Conservation (phyloP, 1,284 basidiomycete genomes). For the Trametes polyzona region DNA sequence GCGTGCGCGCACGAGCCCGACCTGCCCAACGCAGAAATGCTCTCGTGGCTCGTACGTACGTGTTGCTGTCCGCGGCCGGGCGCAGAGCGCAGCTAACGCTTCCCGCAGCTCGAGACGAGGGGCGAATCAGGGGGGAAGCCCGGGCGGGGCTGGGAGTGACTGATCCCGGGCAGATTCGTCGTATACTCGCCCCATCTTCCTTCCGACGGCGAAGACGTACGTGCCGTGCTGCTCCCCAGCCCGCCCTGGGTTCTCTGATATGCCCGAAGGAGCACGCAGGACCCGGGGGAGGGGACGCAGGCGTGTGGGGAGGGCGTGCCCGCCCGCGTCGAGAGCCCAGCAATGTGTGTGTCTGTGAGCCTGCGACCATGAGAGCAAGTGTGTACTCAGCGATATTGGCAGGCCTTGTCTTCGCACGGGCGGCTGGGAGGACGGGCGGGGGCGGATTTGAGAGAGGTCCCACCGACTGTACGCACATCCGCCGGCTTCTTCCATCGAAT, state of each 20-base stretch:
- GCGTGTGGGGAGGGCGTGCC: not conserved
- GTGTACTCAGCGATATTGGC: no score
- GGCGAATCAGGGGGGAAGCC: slow-evolving; percentile 5
- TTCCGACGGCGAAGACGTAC: slow-evolving; percentile 3
- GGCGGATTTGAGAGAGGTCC: no score
- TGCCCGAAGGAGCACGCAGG: not conserved
- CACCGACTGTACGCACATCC: no score
- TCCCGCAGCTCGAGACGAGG: no score
- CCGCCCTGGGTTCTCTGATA: not conserved
- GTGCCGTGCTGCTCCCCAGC: no score
- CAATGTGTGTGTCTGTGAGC: no score
- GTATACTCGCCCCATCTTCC: not conserved
- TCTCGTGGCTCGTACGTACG: not conserved
- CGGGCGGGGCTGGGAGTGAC: no score
- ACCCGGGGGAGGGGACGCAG: slow-evolving; percentile 8
- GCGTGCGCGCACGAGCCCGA: no score
- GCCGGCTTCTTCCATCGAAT: slow-evolving; percentile 5
- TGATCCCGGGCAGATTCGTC: not conserved
- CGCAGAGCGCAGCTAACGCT: slow-evolving; percentile 7
- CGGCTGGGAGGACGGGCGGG: not conserved
- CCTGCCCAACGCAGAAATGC: no score
- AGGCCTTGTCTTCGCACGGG: slow-evolving; percentile 8
- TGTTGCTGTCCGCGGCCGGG: not conserved
- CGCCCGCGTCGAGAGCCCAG: not conserved
- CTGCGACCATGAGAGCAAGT: no score